Evolutionary conservation across 2,329 filamentous ascomycete genomes (phyloP).

Genomic region (Leptodontidium sp.): DNA sequence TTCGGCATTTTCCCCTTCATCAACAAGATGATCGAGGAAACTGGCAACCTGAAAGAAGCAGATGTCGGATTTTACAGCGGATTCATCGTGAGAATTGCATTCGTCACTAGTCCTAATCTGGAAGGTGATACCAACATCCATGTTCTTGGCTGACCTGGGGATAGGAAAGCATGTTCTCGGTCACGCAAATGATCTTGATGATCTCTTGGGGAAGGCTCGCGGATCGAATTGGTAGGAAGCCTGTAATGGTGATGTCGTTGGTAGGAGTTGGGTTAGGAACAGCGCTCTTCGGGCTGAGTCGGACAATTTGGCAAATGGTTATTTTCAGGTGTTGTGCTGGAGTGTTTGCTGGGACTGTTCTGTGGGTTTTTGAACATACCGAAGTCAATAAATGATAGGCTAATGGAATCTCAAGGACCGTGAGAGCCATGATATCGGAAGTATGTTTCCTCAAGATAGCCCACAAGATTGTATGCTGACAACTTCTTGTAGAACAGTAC

Average conservation of each 20-base stretch:
- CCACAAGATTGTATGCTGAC: background rate
- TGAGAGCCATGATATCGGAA: conserved; percentile 77
- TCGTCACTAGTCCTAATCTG: conserved; percentile 4
- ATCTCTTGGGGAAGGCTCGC: conserved; percentile 74
- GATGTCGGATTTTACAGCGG: conserved; percentile 84
- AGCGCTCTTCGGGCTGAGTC: conserved; percentile 73
- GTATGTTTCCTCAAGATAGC: background rate
- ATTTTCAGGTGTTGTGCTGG: conserved; percentile 75
- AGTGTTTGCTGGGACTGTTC: conserved; percentile 75
- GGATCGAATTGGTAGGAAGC: conserved; percentile 76
- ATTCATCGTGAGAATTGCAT: conserved; percentile 59
- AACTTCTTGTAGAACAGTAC: conserved; percentile 64
- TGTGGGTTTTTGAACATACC: conserved; percentile 53
- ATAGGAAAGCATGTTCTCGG: conserved; percentile 72
- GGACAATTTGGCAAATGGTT: conserved; percentile 76
- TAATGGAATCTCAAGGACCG: conserved; percentile 50
- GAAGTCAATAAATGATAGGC: background rate
- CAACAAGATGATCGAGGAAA: conserved; percentile 76
- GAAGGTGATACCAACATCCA: background rate
- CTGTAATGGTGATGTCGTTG: conserved; percentile 73
- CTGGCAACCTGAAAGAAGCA: conserved; percentile 65
- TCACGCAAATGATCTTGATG: conserved; percentile 81
- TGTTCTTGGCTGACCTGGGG: background rate
- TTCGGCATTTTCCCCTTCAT: conserved; percentile 85
- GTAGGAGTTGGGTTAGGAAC: conserved; percentile 68